A percentile compares a stretch with the other conserved stretches of the same genome.
Conservation (phyloP, 192 early-diverging fungal species). For the Oehlia diaphana region DNA sequence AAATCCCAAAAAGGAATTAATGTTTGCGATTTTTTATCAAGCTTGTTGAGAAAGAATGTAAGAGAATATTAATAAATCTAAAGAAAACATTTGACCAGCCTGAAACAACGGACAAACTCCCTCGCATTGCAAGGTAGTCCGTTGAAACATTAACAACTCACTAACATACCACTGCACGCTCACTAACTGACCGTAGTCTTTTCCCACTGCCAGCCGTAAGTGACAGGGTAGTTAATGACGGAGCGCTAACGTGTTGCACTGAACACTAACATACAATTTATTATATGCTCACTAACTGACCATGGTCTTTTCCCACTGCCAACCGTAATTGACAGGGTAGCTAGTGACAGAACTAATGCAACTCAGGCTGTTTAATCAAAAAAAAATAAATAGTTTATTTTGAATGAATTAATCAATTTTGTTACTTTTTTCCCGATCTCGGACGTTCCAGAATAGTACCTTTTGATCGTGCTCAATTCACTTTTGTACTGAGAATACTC, state of each 20-base stretch:
- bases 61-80: too few species aligned
- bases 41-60: too few species aligned
- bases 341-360: neutral
- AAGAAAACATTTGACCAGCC: too few species aligned
- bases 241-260: neutral
- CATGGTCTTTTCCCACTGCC: slow-evolving; percentile 2
- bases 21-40: neutral
- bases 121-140: too few species aligned
- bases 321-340: slow-evolving; percentile 6
- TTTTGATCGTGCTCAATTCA: slow-evolving; percentile 24
- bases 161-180: too few species aligned
- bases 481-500: slow-evolving; percentile 18
- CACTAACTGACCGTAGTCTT: neutral
- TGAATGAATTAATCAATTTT: neutral
- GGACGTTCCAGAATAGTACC: slow-evolving; percentile 21
- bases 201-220: slow-evolving; percentile 8
- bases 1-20: neutral
- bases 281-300: neutral
- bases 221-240: slow-evolving; percentile 3
- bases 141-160: too few species aligned
- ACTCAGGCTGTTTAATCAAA: neutral
- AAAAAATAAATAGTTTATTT: neutral
- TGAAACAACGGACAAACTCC: too few species aligned
- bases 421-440: neutral
- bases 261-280: slow-evolving; percentile 1